Evolutionary conservation across 139 green algal species (phyloP).

Genomic region (Diplosphaera chodatii): DNA sequence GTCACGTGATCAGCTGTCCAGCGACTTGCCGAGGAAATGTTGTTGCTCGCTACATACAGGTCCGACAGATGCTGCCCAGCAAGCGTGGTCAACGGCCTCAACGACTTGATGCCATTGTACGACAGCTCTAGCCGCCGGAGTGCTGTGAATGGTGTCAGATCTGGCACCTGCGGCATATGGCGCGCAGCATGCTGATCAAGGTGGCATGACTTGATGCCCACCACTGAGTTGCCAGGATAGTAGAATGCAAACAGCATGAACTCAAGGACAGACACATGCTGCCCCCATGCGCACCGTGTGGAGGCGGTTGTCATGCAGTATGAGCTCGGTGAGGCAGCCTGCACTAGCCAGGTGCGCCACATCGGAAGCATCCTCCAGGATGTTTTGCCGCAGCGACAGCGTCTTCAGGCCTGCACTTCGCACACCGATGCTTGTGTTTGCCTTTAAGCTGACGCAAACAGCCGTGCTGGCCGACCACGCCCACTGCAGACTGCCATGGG

Average conservation of each 20-base stretch:
- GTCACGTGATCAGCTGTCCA: no score
- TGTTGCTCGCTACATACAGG: constrained; percentile 86
- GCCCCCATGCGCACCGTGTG: constrained; percentile 23
- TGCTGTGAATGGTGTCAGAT: constrained; percentile 41
- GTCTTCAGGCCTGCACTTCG: constrained; percentile 58
- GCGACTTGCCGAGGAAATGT: constrained; percentile 56
- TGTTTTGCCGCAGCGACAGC: constrained; percentile 82
- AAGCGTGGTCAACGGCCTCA: constrained; percentile 49
- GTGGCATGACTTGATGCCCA: no score
- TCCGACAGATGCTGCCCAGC: constrained; percentile 41
- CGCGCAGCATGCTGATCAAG: no score
- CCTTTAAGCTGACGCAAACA: no score
- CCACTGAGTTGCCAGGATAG: no score
- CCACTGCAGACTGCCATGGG: no score
- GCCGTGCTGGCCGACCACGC: no score
- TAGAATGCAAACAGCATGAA: no score
- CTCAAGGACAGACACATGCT: no score
- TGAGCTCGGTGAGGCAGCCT: constrained; percentile 53
- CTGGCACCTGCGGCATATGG: constrained; percentile 45
- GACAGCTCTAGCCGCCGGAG: constrained; percentile 73
- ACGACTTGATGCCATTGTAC: constrained; percentile 78
- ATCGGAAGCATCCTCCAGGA: constrained; percentile 39
- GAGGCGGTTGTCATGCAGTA: constrained; percentile 81
- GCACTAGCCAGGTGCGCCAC: constrained; percentile 23
- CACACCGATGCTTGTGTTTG: no score